phyloP scores from a whole-genome alignment of 1,284 basidiomycete species.

The Boletellus deceptivus region DNA sequence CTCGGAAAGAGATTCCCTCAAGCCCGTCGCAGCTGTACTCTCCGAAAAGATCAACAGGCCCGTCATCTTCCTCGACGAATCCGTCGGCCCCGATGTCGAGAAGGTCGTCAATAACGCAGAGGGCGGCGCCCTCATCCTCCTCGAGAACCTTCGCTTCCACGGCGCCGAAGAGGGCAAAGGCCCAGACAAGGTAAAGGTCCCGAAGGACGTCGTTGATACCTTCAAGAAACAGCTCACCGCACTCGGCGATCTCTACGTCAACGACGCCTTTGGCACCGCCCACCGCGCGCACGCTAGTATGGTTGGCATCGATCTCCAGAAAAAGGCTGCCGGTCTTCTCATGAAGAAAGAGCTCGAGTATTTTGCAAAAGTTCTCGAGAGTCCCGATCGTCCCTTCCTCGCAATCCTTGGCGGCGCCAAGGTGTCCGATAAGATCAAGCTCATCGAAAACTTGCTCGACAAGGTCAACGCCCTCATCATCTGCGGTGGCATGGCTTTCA shows the following conservation, averaged over 20 bases:
- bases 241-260: slow-evolving; percentile 96
- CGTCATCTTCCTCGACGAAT: slow-evolving; percentile 85
- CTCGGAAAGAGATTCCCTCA: slow-evolving; percentile 88
- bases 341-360: slow-evolving; percentile 99
- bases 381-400: slow-evolving; percentile 93
- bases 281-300: slow-evolving; percentile 98
- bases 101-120: slow-evolving; percentile 70
- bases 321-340: slow-evolving; percentile 93
- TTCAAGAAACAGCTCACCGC: slow-evolving; percentile 66
- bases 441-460: slow-evolving; percentile 99
- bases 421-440: slow-evolving; percentile 98
- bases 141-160: slow-evolving; percentile 98
- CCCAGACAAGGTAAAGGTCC: slow-evolving; percentile 81
- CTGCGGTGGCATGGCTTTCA: slow-evolving; percentile 99
- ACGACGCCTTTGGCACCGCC: slow-evolving; percentile 98
- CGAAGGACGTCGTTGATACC: slow-evolving; percentile 65
- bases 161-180: slow-evolving; percentile 98
- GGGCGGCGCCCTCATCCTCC: slow-evolving; percentile 82
- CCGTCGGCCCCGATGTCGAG: slow-evolving; percentile 85
- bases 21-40: slow-evolving; percentile 78
- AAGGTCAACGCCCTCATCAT: slow-evolving; percentile 98
- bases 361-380: slow-evolving; percentile 97
- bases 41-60: slow-evolving; percentile 41
- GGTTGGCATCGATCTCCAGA: slow-evolving; percentile 94
- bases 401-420: slow-evolving; percentile 99